A percentile compares a stretch with the other conserved stretches of the same genome.
These are phyloP conservation scores for Rubia peregrina DNA, from an alignment of 305 asterid species.

Conservation along the genomic window DNA sequence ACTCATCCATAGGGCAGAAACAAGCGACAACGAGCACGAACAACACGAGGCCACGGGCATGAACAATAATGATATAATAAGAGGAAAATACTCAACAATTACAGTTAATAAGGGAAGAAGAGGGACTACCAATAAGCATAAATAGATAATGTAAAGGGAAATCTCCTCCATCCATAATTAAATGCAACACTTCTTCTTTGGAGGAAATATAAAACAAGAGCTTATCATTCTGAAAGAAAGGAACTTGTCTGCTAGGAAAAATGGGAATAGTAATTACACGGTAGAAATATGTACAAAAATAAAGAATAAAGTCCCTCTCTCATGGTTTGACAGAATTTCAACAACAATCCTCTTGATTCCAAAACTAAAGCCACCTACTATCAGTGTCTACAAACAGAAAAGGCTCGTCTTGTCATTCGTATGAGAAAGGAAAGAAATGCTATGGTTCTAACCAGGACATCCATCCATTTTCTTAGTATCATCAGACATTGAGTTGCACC, in stretches of 20 bases:
- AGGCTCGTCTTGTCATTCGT: not conserved
- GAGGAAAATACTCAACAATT: not conserved
- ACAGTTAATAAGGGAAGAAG: not conserved
- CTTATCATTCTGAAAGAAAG: not conserved
- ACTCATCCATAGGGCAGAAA: not conserved
- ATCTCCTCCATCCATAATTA: too few relatives aligned
- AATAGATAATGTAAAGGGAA: not conserved
- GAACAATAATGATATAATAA: not conserved
- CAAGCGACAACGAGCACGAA: not conserved
- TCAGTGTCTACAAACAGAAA: not conserved
- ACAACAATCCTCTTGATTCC: not conserved
- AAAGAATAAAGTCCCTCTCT: not conserved
- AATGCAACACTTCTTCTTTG: too few relatives aligned
- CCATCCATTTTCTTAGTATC: not conserved
- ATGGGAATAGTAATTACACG: not conserved
- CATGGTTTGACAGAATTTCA: conserved; percentile 9
- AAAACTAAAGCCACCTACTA: not conserved
- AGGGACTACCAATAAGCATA: not conserved
- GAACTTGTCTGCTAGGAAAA: not conserved
- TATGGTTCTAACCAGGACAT: not conserved
- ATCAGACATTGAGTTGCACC: not conserved
- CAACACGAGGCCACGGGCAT: not conserved
- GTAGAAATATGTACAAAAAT: not conserved
- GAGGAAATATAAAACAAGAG: too few relatives aligned
- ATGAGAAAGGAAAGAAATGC: not conserved